Conservation (phyloP, 2,329 filamentous ascomycete genomes). For the Penicillium sp. region DNA sequence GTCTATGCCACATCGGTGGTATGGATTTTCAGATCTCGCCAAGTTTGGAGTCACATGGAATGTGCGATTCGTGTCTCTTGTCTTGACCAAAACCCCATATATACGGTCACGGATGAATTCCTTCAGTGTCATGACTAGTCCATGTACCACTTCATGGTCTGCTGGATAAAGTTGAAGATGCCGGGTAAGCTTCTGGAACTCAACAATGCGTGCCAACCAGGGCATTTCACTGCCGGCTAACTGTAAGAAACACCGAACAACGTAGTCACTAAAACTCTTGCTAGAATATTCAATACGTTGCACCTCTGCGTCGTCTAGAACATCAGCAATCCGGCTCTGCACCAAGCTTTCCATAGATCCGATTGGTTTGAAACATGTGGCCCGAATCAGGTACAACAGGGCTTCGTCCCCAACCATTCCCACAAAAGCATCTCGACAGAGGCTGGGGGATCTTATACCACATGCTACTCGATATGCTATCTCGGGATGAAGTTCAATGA, state of each 20-base stretch:
- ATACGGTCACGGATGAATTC: conserved; percentile 33
- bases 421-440: conserved; percentile 52
- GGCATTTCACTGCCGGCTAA: conserved; percentile 36
- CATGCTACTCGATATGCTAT: conserved; percentile 58
- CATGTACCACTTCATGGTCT: conserved; percentile 14
- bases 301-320: conserved; percentile 54
- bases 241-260: conserved; percentile 37
- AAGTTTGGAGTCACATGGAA: background rate
- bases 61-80: conserved; percentile 1
- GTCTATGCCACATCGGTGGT: background rate
- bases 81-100: conserved; percentile 13
- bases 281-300: conserved; percentile 61
- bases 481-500: conserved; percentile 65
- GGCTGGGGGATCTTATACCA: conserved; percentile 33
- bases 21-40: background rate
- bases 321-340: conserved; percentile 48
- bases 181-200: conserved; percentile 30
- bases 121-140: conserved; percentile 28
- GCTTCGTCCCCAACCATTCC: conserved; percentile 64
- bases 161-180: conserved; percentile 15
- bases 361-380: conserved; percentile 6
- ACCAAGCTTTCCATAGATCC: conserved; percentile 34
- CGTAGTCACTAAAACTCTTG: conserved; percentile 51
- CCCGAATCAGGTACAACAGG: conserved; percentile 40
- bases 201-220: conserved; percentile 37